These are phyloP conservation scores for Ceratobasidium sp. DNA, from an alignment of 1,284 basidiomycete species.

Conservation along the genomic window DNA sequence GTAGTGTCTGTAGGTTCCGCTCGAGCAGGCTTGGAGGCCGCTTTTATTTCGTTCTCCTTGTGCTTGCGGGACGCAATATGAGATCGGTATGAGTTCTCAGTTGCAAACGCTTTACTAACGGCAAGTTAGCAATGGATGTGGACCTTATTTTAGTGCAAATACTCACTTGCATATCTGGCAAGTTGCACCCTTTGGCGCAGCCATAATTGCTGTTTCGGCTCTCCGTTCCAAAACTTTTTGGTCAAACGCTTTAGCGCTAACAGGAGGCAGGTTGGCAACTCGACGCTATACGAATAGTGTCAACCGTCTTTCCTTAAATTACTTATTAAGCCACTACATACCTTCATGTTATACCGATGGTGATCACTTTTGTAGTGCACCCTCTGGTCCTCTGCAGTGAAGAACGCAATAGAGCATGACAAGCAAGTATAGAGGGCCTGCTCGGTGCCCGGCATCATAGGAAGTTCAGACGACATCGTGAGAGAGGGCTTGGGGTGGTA, in stretches of 20 bases:
- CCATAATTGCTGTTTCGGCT: slow-evolving; percentile 78
- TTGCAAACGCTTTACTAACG: slow-evolving; percentile 88
- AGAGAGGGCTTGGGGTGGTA: background rate
- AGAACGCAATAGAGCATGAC: slow-evolving; percentile 92
- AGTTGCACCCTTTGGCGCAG: slow-evolving; percentile 72
- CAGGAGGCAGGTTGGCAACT: slow-evolving; percentile 91
- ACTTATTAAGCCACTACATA: slow-evolving; percentile 45
- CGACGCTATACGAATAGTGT: slow-evolving; percentile 67
- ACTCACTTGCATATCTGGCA: slow-evolving; percentile 88
- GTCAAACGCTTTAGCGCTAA: slow-evolving; percentile 85
- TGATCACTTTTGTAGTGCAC: slow-evolving; percentile 94
- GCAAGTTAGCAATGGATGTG: background rate
- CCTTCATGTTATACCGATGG: slow-evolving; percentile 98
- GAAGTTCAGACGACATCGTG: slow-evolving; percentile 32
- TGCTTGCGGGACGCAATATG: slow-evolving; percentile 94
- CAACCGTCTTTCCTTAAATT: slow-evolving; percentile 19
- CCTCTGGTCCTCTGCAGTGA: slow-evolving; percentile 88
- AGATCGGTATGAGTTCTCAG: slow-evolving; percentile 89
- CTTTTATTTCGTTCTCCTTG: slow-evolving; percentile 81
- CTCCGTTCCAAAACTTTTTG: slow-evolving; percentile 90
- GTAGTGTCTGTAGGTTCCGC: slow-evolving; percentile 50
- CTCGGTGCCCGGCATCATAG: slow-evolving; percentile 41
- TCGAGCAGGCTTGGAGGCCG: slow-evolving; percentile 54
- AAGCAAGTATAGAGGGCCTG: slow-evolving; percentile 84
- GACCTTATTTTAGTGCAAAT: background rate